phyloP scores from a whole-genome alignment of 192 early-diverging fungal genomes.

The Phycomyces blakesleeanus region DNA sequence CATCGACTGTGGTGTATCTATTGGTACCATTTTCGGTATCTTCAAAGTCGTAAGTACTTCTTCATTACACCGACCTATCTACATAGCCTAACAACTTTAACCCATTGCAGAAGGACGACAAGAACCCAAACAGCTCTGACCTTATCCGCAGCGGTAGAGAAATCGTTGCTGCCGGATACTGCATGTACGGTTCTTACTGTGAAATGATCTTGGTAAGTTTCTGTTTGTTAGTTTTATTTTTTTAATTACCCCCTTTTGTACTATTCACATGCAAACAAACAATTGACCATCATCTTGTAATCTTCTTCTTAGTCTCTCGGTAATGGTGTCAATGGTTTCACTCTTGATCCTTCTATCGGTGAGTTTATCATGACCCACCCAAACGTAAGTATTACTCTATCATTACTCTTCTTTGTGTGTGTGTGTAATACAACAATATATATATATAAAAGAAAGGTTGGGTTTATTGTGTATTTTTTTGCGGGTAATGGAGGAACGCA shows the following conservation, averaged over 20 bases:
- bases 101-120: conserved; percentile 34
- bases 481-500: not conserved
- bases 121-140: conserved; percentile 62
- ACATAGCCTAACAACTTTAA: too few species aligned
- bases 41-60: conserved; percentile 73
- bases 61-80: too few species aligned
- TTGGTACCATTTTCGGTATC: conserved; percentile 99
- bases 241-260: too few species aligned
- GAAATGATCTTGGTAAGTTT: conserved; percentile 60
- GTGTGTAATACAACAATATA: too few species aligned
- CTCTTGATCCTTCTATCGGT: conserved; percentile 93
- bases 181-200: conserved; percentile 94
- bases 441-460: too few species aligned
- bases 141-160: conserved; percentile 86
- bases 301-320: conserved; percentile 67
- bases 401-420: too few species aligned
- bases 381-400: conserved; percentile 64
- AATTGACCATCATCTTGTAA: too few species aligned
- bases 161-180: conserved; percentile 93
- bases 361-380: conserved; percentile 99
- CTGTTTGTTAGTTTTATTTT: too few species aligned
- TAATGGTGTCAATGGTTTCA: conserved; percentile 90
- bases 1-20: conserved; percentile 97
- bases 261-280: too few species aligned
- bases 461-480: conserved; percentile 1